phyloP scores from a whole-genome alignment of 805 yeast genomes.

The Priceomyces castillae region DNA sequence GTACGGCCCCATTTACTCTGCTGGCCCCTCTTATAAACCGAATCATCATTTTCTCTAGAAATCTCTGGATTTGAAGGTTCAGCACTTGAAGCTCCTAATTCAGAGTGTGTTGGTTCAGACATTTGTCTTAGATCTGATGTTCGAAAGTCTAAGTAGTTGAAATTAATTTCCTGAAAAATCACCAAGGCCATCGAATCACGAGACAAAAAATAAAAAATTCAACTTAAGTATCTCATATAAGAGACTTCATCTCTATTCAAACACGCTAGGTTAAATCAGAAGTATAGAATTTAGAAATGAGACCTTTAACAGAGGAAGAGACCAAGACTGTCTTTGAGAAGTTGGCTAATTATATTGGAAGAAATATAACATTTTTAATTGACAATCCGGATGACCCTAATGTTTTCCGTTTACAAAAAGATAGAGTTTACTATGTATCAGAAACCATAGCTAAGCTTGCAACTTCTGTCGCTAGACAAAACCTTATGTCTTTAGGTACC shows the following conservation, averaged over 20 bases:
- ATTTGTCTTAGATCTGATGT: background rate
- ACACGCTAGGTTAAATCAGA: background rate
- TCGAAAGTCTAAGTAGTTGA: background rate
- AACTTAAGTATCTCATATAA: background rate
- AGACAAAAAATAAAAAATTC: background rate
- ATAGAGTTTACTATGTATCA: slow-evolving; percentile 89
- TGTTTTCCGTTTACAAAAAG: slow-evolving; percentile 94
- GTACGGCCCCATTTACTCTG: slow-evolving; percentile 29
- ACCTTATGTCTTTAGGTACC: slow-evolving; percentile 87
- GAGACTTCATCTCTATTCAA: slow-evolving; percentile 5
- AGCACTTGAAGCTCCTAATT: background rate
- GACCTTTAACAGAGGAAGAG: slow-evolving; percentile 95
- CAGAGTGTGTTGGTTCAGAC: slow-evolving; percentile 8
- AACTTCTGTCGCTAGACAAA: slow-evolving; percentile 83
- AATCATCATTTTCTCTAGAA: slow-evolving; percentile 35
- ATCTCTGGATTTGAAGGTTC: background rate
- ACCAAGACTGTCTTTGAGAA: slow-evolving; percentile 95
- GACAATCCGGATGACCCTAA: slow-evolving; percentile 86
- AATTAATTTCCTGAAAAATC: background rate
- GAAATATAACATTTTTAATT: slow-evolving; percentile 84
- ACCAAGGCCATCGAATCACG: slow-evolving; percentile 1
- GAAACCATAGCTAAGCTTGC: slow-evolving; percentile 83
- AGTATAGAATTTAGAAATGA: slow-evolving; percentile 48
- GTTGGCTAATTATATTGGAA: slow-evolving; percentile 93
- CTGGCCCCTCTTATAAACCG: slow-evolving; percentile 41